Base-by-base conservation (phyloP, 306 rosid genomes). In the Sophora flavescens region DNA sequence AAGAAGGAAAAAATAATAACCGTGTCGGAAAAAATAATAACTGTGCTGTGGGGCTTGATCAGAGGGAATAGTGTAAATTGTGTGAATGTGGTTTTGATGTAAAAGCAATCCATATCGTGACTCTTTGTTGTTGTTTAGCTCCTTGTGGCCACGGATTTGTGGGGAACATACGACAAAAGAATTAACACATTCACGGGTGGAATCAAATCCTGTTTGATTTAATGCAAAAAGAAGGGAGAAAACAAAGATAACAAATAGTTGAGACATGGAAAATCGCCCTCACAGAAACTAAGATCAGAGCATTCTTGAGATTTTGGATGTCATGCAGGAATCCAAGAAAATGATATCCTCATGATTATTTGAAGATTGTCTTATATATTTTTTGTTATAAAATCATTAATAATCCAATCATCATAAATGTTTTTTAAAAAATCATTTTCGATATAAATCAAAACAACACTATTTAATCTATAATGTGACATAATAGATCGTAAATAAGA, bases 81-180 rank as follows among this genome's bases (percentile, higher is more conserved):
- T 16, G 70, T 84, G 84, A 72, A 42, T 73, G 80, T 72, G 86
- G 50, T 14, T 42, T 33, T 71, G 69, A 67, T 61, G 82, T 52
- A 62, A 85, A 75, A 76, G 84, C 66, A 76, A 81, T 36, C 16
- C 4, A 12, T 72, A 76, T 53, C 88, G 90, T 88, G 92, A 88
- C 87, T 88, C 85, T 84, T 51, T 56, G 5, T 86, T 86, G 88
- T 88, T 86, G 70, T 78, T 76, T 88, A 62, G 86, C 87, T 26
- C 67, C 66, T n/a, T 66, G 86, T 81, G 86, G 84, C 81, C 89
- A 72, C 32, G 35, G 71, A 82, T 69, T 59, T 16, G 50, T 59
- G 63, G 81, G 71, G 63, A 51, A 63, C 64, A 48, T 42, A 38
- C 54, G 81, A 82, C 86, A 78, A 77, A 51, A 74, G 79, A 53